These are phyloP conservation scores for Lactarius tabidus DNA, from an alignment of 768 basidiomycete genomes.

Conservation along the genomic window DNA sequence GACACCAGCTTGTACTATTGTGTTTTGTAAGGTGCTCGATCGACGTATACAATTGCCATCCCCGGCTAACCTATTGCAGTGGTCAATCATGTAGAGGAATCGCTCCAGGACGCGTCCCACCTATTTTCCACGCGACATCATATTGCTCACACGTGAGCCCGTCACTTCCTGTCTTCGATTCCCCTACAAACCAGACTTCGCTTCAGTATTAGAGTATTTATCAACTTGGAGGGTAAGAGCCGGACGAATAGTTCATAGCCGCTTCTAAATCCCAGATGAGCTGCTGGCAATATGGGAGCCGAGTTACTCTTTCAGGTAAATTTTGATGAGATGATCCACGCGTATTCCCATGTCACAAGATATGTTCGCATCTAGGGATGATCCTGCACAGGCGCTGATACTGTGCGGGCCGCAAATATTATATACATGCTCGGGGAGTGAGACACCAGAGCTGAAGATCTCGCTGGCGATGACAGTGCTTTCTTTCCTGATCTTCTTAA, in stretches of 20 bases:
- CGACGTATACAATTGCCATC: neutral
- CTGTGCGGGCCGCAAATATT: slow-evolving; percentile 67
- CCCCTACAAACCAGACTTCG: neutral
- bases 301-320: slow-evolving; percentile 96
- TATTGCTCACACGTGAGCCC: slow-evolving; percentile 52
- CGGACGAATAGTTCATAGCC: too few relatives aligned
- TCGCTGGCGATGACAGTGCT: too few relatives aligned
- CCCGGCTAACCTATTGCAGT: slow-evolving; percentile 43
- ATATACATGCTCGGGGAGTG: too few relatives aligned
- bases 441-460: too few relatives aligned
- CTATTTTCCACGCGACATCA: slow-evolving; percentile 89
- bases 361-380: slow-evolving; percentile 27
- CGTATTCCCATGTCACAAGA: slow-evolving; percentile 83
- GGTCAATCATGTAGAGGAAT: slow-evolving; percentile 95
- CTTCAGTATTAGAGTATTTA: slow-evolving; percentile 69
- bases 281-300: slow-evolving; percentile 84
- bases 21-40: slow-evolving; percentile 62
- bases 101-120: slow-evolving; percentile 91
- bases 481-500: slow-evolving; percentile 7
- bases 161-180: neutral
- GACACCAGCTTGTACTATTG: slow-evolving; percentile 69
- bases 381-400: neutral
- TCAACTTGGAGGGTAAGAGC: slow-evolving; percentile 80
- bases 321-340: slow-evolving; percentile 89
- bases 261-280: slow-evolving; percentile 36